Percentiles rank a stretch among this genome's conserved stretches.
These are phyloP conservation scores for Penicillium odoratum DNA, from an alignment of 495 filamentous ascomycete genomes.

Conservation along the genomic window DNA sequence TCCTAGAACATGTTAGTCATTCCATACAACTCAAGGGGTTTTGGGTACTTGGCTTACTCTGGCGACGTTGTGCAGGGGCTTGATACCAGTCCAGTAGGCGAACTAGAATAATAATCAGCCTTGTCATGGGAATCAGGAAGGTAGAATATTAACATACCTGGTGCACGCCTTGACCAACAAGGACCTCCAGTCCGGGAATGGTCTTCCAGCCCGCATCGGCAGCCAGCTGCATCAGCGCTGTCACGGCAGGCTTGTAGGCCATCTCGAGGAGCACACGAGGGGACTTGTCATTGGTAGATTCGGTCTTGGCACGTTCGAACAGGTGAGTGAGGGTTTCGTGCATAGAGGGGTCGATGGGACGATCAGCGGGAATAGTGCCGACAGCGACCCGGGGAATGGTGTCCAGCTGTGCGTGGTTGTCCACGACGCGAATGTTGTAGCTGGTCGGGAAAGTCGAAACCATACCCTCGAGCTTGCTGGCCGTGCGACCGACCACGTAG, in stretches of 20 bases:
- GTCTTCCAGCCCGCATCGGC: constrained; percentile 79
- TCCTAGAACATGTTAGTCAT: constrained; percentile 16
- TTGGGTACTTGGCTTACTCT: constrained; percentile 41
- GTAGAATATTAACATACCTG: constrained; percentile 39
- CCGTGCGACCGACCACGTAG: constrained; percentile 80
- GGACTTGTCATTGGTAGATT: constrained; percentile 32
- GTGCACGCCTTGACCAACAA: constrained; percentile 85
- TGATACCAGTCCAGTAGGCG: constrained; percentile 76
- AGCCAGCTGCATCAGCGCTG: constrained; percentile 83
- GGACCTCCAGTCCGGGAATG: constrained; percentile 84
- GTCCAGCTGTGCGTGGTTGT: constrained; percentile 49
- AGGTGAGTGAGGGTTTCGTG: constrained; percentile 68
- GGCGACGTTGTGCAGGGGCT: constrained; percentile 65
- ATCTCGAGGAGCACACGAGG: constrained; percentile 80
- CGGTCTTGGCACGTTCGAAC: constrained; percentile 40
- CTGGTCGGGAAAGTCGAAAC: constrained; percentile 69
- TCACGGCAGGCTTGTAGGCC: constrained; percentile 89
- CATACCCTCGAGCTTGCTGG: constrained; percentile 64
- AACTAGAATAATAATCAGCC: constrained; percentile 47
- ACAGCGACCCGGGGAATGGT: constrained; percentile 70
- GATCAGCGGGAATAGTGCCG: constrained; percentile 88
- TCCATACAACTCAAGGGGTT: not conserved
- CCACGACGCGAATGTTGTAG: constrained; percentile 71
- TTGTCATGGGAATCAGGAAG: constrained; percentile 11
- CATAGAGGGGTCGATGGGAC: constrained; percentile 73